Evolutionary conservation across 768 basidiomycete species (phyloP).

Genomic region (Sistotremastrum suecicum): DNA sequence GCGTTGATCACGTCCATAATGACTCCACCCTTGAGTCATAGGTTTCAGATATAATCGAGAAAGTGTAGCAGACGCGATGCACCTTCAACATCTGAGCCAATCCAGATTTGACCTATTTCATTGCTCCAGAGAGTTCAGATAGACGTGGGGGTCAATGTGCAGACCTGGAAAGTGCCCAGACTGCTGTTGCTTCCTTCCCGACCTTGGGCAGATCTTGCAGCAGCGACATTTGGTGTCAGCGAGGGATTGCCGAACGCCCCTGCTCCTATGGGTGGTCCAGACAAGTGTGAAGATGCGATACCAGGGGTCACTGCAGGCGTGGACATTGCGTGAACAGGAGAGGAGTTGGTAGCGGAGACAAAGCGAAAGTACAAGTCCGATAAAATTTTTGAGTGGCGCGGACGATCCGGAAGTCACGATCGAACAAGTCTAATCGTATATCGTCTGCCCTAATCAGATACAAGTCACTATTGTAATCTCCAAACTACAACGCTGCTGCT

Average conservation of each 20-base stretch:
- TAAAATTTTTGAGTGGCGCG: no score
- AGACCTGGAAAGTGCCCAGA: slow-evolving; percentile 60
- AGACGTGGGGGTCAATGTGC: slow-evolving; percentile 8
- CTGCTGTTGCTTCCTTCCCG: slow-evolving; percentile 33
- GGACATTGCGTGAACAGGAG: background rate
- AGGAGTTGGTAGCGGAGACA: background rate
- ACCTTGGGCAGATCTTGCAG: slow-evolving; percentile 3
- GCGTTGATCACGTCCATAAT: slow-evolving; percentile 93
- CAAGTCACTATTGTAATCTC: no score
- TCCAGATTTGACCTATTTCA: slow-evolving; percentile 71
- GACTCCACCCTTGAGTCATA: slow-evolving; percentile 48
- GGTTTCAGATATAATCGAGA: slow-evolving; percentile 4
- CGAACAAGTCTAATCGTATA: no score
- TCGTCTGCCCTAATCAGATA: no score
- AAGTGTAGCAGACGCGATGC: slow-evolving; percentile 5
- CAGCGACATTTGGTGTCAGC: background rate
- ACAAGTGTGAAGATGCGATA: background rate
- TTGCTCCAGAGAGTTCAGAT: slow-evolving; percentile 5
- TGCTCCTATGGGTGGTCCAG: no score
- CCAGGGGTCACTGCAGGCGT: background rate
- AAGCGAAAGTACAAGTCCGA: no score
- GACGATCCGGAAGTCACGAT: no score
- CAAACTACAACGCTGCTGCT: no score
- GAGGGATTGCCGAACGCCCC: no score
- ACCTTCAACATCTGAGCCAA: slow-evolving; percentile 97